A percentile compares a stretch with the other conserved stretches of the same genome.
Evolutionary conservation across 2,329 filamentous ascomycete species (phyloP).

Genomic region (Colletotrichum horii): DNA sequence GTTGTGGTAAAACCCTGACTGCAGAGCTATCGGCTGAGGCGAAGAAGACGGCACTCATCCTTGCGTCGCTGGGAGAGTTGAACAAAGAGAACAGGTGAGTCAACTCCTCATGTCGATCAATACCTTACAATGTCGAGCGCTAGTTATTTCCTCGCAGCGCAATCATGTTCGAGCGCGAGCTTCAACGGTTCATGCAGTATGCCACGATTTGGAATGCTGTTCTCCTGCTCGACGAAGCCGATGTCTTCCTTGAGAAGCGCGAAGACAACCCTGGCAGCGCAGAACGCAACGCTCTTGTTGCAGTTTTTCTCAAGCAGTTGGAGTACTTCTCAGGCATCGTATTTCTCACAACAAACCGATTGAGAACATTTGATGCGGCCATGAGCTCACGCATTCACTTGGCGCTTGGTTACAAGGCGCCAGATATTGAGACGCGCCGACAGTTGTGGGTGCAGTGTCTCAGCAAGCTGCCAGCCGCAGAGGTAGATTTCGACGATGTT

Average conservation of each 20-base stretch:
- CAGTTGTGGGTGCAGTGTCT: background rate
- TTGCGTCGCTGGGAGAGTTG: slow-evolving; percentile 7
- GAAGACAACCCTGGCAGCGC: background rate
- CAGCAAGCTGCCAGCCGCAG: background rate
- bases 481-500: background rate
- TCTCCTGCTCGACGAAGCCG: background rate
- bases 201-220: background rate
- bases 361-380: slow-evolving; percentile 46
- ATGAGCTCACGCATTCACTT: slow-evolving; percentile 51
- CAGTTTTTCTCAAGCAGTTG: slow-evolving; percentile 57
- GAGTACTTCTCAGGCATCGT: slow-evolving; percentile 93
- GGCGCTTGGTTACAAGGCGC: slow-evolving; percentile 39
- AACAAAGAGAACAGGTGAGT: slow-evolving; percentile 1
- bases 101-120: too few relatives aligned
- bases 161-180: background rate
- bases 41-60: background rate
- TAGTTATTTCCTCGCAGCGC: background rate
- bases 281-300: background rate
- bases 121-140: too few relatives aligned
- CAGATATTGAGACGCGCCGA: background rate
- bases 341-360: slow-evolving; percentile 87
- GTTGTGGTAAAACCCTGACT: background rate
- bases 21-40: background rate
- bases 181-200: background rate
- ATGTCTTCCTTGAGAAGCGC: background rate